A percentile compares a stretch with the other conserved stretches of the same genome.
phyloP scores from a whole-genome alignment of 2,329 filamentous ascomycete genomes.

The Sporothrix schenckii region DNA sequence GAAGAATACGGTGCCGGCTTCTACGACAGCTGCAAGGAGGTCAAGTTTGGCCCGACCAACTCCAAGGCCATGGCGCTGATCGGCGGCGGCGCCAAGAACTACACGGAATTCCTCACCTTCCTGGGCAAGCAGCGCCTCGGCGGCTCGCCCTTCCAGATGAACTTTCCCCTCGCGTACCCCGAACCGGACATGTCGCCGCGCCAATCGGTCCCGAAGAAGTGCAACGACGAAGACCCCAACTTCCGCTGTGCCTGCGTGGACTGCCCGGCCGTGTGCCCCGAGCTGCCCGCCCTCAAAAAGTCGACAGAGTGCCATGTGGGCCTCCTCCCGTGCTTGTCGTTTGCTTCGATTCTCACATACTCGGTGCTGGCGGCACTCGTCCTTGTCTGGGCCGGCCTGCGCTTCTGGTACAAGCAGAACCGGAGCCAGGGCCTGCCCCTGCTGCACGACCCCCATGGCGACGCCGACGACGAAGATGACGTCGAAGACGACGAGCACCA shows the following conservation, averaged over 20 bases:
- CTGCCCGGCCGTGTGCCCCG: conserved; percentile 82
- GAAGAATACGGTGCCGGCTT: conserved; percentile 83
- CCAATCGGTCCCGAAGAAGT: conserved; percentile 75
- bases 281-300: conserved; percentile 73
- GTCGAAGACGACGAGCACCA: conserved; percentile 73
- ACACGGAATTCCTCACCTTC: conserved; percentile 84
- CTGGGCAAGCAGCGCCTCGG: conserved; percentile 87
- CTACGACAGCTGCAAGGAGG: conserved; percentile 97
- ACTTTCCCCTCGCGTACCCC: conserved; percentile 70
- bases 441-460: conserved; percentile 75
- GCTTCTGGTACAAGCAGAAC: conserved; percentile 50
- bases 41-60: conserved; percentile 95
- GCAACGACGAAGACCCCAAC: conserved; percentile 82
- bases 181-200: conserved; percentile 72
- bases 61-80: conserved; percentile 94
- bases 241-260: conserved; percentile 94
- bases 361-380: conserved; percentile 71
- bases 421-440: conserved; percentile 77
- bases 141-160: conserved; percentile 97
- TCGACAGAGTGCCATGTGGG: conserved; percentile 79
- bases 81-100: conserved; percentile 90
- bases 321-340: conserved; percentile 86
- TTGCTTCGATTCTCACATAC: conserved; percentile 87
- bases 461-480: conserved; percentile 74
- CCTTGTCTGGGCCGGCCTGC: conserved; percentile 72